Evolutionary conservation across 2,329 filamentous ascomycete genomes (phyloP).

Genomic region (Aspergillus jensenii): DNA sequence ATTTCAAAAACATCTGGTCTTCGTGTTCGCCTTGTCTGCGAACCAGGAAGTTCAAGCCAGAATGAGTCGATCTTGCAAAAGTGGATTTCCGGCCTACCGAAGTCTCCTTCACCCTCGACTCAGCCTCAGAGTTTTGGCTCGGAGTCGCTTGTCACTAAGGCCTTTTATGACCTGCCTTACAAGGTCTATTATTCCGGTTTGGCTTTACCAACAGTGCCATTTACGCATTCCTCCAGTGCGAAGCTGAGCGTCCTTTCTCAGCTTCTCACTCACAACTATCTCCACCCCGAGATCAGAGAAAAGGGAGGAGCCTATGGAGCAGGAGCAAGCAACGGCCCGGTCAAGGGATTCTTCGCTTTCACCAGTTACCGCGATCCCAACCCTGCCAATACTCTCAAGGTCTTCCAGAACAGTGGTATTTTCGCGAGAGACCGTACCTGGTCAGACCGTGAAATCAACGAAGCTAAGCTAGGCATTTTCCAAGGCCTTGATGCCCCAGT

Average conservation of each 20-base stretch:
- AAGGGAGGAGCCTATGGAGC: conserved; percentile 97
- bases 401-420: conserved; percentile 77
- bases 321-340: conserved; percentile 75
- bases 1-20: conserved; percentile 67
- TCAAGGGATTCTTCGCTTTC: conserved; percentile 87
- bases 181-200: conserved; percentile 94
- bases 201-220: conserved; percentile 79
- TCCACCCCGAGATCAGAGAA: conserved; percentile 96
- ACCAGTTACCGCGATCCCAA: conserved; percentile 98
- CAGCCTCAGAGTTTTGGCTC: conserved; percentile 24
- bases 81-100: conserved; percentile 67
- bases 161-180: conserved; percentile 92
- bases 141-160: conserved; percentile 56
- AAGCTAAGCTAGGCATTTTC: conserved; percentile 94
- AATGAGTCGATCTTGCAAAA: conserved; percentile 71
- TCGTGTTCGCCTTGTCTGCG: conserved; percentile 83
- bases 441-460: conserved; percentile 83
- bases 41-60: conserved; percentile 64
- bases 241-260: conserved; percentile 86
- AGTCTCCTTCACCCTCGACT: conserved; percentile 39
- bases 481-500: conserved; percentile 86
- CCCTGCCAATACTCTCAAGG: conserved; percentile 79
- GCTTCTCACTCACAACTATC: conserved; percentile 90
- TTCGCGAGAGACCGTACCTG: conserved; percentile 82
- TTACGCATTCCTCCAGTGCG: conserved; percentile 71